Conservation (phyloP, 176 grass and related monocot genomes). For the Bromus sterilis region DNA sequence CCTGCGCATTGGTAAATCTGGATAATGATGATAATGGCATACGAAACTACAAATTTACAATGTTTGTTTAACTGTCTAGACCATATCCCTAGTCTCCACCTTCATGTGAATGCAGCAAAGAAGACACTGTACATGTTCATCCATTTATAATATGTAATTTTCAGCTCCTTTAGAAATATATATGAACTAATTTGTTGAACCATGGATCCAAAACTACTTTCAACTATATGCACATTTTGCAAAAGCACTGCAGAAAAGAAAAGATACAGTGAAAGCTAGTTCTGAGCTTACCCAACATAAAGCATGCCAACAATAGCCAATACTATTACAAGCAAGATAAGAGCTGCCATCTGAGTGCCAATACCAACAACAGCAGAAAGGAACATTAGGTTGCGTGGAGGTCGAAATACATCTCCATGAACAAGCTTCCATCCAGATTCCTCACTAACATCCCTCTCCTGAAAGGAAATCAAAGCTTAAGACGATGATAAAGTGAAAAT, state of each 20-base stretch:
- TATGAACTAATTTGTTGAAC: not conserved
- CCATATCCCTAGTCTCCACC: not conserved
- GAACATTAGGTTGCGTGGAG: conserved; percentile 48
- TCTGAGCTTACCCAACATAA: conserved; percentile 78
- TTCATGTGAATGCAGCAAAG: not conserved
- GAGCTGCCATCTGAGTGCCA: conserved; percentile 71
- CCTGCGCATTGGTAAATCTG: not conserved
- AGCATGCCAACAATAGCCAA: conserved; percentile 96
- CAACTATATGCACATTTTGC: not conserved
- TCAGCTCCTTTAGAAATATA: not conserved
- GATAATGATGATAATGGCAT: not conserved
- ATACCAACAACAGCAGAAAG: conserved; percentile 92
- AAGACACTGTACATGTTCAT: not conserved
- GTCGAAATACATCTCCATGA: conserved; percentile 97
- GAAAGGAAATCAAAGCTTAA: conserved; percentile 2
- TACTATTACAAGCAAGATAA: conserved; percentile 86
- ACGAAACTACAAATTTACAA: not conserved
- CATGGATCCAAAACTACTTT: not conserved
- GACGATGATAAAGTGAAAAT: not conserved
- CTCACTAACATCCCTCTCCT: conserved; percentile 98
- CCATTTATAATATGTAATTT: not conserved
- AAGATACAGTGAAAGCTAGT: not conserved
- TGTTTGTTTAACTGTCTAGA: not conserved
- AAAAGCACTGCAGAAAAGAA: conserved; percentile 6
- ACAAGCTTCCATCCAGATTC: conserved; percentile 99